Evolutionary conservation across 495 filamentous ascomycete species (phyloP), one percentile per base, ranked within the genome.

Genomic region (Jackrogersella multiformis): DNA sequence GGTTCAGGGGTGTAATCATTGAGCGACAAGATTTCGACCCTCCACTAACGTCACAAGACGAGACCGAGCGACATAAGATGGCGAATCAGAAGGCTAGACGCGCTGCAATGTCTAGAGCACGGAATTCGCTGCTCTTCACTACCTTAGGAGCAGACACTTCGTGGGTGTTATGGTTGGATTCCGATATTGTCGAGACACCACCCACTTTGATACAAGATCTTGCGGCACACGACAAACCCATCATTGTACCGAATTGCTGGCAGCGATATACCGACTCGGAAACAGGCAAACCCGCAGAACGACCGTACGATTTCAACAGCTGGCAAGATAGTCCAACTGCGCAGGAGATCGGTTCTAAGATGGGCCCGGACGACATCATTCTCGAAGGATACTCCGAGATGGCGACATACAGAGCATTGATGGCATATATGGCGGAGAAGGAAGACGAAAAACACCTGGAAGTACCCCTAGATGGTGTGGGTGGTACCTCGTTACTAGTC

Each of bases 101-200:
- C 35, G 90, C 92, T 46, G 90, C 92, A 12, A 99, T 99, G 95
- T 87, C 90, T 61, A 89, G 91, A 60, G 96, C 95, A 30, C 87
- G 95, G 28, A 99, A 99, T 71, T 94, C 91, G 42, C 84, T 99
- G 20, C 82, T 99, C 59, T 99, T 98, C 79, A 97, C 96, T n/a
- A 98, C 94, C 0, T 82, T 99, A 10, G 96, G 95, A 2, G 93
- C 93, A n/a, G 84, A 86, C 15, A 97, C 93, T 0, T 92, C 92
- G 5, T 99, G 95, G 95, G 94, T 99, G 21, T 82, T 99, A 51
- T 99, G 95, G 95, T 80, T 99, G 23, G 95, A 99, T 72, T 85
- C 90, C 23, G 95, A 99, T 71, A 92, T 99, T 66, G 68, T 98
- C 65, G 95, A 99, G 78, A 93, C 92, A 1, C 95, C 95, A 0